phyloP scores from a whole-genome alignment of 1,139 yeast genomes.

The Pichia sp. region DNA sequence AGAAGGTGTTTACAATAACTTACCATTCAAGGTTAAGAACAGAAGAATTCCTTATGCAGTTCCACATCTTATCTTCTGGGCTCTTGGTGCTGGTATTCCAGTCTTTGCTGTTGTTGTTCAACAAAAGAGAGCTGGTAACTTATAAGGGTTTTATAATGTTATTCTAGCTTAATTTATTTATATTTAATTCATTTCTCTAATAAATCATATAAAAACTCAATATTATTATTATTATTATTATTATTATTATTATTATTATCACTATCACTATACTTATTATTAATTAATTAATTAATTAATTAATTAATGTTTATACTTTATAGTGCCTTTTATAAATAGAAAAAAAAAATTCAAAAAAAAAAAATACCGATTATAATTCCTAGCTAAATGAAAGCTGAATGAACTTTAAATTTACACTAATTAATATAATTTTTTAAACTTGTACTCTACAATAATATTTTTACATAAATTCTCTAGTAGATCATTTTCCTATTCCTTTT shows the following conservation, averaged over 20 bases:
- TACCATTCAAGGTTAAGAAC: constrained; percentile 90
- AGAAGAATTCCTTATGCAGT: constrained; percentile 85
- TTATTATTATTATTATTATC: neutral
- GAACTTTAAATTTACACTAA: too few relatives aligned
- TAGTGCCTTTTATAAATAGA: too few relatives aligned
- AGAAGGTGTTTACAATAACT: constrained; percentile 84
- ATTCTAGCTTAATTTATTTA: neutral
- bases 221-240: neutral
- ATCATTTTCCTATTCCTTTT: too few relatives aligned
- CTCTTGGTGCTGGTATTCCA: constrained; percentile 53
- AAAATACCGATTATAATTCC: too few relatives aligned
- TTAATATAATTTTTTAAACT: too few relatives aligned
- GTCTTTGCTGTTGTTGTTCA: constrained; percentile 64
- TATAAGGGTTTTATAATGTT: constrained; percentile 26
- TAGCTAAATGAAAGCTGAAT: too few relatives aligned
- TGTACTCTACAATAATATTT: too few relatives aligned
- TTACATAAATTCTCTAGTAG: too few relatives aligned
- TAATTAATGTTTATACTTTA: too few relatives aligned
- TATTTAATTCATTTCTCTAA: neutral
- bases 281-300: too few relatives aligned
- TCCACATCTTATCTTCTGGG: constrained; percentile 74
- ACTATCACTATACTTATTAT: too few relatives aligned
- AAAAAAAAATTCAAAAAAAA: too few relatives aligned
- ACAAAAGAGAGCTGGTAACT: constrained; percentile 67
- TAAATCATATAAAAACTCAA: neutral